Conservation (phyloP, 164 flowering plant species). For the Liriodendron chinense region DNA sequence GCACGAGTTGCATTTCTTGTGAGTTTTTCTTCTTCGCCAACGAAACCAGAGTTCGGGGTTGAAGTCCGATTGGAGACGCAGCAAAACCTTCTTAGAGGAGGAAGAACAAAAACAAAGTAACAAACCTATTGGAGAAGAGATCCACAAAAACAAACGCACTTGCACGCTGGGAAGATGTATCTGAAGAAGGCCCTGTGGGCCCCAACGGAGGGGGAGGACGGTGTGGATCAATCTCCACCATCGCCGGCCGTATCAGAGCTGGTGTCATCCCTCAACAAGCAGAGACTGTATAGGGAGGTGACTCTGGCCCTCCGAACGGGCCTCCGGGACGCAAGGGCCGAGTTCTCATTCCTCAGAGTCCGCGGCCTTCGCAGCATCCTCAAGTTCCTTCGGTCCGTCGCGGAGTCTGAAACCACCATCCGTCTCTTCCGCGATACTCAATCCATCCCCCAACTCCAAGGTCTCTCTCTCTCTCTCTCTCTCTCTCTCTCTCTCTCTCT, state of each 20-base stretch:
- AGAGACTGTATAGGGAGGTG: constrained; percentile 73
- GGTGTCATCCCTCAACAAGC: constrained; percentile 51
- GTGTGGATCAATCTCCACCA: constrained; percentile 6
- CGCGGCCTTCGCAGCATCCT: constrained; percentile 79
- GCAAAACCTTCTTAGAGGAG: not conserved
- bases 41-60: not conserved
- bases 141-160: not conserved
- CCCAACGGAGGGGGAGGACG: constrained; percentile 22
- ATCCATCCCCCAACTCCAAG: constrained; percentile 74
- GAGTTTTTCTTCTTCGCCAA: too few species aligned
- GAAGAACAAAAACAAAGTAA: not conserved
- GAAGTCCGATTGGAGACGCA: not conserved
- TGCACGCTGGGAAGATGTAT: constrained; percentile 32
- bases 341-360: constrained; percentile 89
- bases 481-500: not conserved
- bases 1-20: not conserved
- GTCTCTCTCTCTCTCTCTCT: constrained; percentile 23
- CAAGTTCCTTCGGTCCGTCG: constrained; percentile 74
- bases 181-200: constrained; percentile 67
- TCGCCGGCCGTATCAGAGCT: constrained; percentile 51
- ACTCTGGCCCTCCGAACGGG: constrained; percentile 86
- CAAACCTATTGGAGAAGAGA: not conserved
- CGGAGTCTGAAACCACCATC: constrained; percentile 72
- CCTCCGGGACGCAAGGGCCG: constrained; percentile 78
- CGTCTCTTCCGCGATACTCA: constrained; percentile 65